phyloP scores from a whole-genome alignment of 768 basidiomycete species.

The Dendrothele bispora region DNA sequence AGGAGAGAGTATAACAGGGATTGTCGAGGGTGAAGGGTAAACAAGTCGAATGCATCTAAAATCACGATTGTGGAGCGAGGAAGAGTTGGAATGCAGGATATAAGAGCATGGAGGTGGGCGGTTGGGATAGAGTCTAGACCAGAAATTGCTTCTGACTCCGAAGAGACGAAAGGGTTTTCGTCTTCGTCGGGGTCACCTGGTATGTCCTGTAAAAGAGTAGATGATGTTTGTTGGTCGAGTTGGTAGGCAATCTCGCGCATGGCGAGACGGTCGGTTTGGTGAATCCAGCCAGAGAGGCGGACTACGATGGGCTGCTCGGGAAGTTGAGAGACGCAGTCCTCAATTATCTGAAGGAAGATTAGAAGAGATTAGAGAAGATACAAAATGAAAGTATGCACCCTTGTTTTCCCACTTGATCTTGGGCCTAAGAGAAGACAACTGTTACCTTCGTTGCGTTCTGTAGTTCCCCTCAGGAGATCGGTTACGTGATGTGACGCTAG shows the following conservation, averaged over 20 bases:
- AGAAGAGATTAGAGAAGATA: constrained; percentile 4
- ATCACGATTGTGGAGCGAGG: constrained; percentile 79
- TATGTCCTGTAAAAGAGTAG: constrained; percentile 40
- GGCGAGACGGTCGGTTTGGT: constrained; percentile 86
- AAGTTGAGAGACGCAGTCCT: constrained; percentile 51
- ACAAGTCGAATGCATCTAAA: constrained; percentile 92
- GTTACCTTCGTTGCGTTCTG: constrained; percentile 85
- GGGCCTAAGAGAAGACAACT: constrained; percentile 89
- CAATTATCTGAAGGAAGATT: constrained; percentile 49
- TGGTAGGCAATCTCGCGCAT: constrained; percentile 91
- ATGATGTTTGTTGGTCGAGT: constrained; percentile 74
- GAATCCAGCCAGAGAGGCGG: constrained; percentile 82
- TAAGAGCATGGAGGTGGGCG: constrained; percentile 69
- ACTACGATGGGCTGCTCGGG: constrained; percentile 64
- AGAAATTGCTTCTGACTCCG: constrained; percentile 16
- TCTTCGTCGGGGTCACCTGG: constrained; percentile 35
- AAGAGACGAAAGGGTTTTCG: constrained; percentile 52
- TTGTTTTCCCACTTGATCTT: constrained; percentile 83
- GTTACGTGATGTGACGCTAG: constrained; percentile 57
- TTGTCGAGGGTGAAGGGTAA: constrained; percentile 89
- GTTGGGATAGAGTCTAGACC: constrained; percentile 59
- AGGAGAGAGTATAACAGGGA: constrained; percentile 92
- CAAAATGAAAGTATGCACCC: constrained; percentile 40
- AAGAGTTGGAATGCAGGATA: constrained; percentile 77
- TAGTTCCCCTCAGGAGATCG: constrained; percentile 70